Evolutionary conservation across 805 yeast genomes (phyloP), one percentile per base, ranked within the genome.

Genomic region (Maudiozyma bulderi): DNA sequence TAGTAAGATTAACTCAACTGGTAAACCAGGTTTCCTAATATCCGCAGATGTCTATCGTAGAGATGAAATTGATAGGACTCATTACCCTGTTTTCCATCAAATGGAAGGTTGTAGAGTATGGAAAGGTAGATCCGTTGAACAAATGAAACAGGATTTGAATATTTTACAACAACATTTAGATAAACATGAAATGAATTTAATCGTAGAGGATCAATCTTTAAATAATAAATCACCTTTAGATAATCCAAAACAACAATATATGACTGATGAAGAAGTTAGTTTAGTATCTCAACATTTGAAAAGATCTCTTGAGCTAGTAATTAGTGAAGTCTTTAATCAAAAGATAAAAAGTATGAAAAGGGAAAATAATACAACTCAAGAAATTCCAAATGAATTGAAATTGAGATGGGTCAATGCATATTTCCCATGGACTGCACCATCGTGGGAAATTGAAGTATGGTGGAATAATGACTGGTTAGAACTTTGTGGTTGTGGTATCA

Each of bases 401-500:
- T 86, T 90, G 15, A 76, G 98, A 57, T 93, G 99, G 99, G 84
- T 89, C 34, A 95, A 87, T 59, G 95, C 93, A 0, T 87, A 82
- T 60, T 93, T 93, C 71, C 99, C 99, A 3, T 93, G 98, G 97
- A 93, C 99, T 3, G 81, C 95, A 1, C 99, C 99, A 3, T 86
- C 95, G 41, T 93, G 95, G 95, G 97, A 93, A 61, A 88, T 95
- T 56, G 99, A 93, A 68, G 96, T 93, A 5, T 89, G 95, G 90
- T 93, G 98, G 97, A 86, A 89, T 62, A 95, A 93, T 47, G 95
- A 90, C 57, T 93, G 99, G 99, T 73, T 93, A 35, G 99, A 93
- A 69, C 82, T 95, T 64, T 87, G 96, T 60, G 99, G 99, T 0
- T 87, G 95, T 68, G 99, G 99, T 29, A 75, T 91, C 37, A 95